These are phyloP conservation scores for Leccinum longicurvipes DNA, from an alignment of 768 basidiomycete genomes.

Conservation along the genomic window DNA sequence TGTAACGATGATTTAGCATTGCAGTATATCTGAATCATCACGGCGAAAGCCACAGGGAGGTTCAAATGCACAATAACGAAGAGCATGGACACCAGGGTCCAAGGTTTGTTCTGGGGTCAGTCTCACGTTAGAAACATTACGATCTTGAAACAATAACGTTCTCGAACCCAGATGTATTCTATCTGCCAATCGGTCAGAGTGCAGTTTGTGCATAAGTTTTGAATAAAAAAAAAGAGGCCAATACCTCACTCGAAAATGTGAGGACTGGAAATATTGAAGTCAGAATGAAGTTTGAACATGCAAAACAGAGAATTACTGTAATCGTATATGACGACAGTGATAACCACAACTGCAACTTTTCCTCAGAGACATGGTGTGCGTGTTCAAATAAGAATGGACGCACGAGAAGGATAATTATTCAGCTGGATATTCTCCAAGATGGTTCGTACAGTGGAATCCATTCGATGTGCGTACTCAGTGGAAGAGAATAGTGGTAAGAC, in stretches of 20 bases:
- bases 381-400: neutral
- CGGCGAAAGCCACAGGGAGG: neutral
- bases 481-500: neutral
- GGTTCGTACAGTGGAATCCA: neutral
- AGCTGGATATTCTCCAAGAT: neutral
- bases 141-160: neutral
- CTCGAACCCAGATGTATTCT: neutral
- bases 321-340: neutral
- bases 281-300: neutral
- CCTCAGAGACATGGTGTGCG: neutral
- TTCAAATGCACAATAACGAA: neutral
- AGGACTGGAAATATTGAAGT: neutral
- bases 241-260: neutral
- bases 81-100: neutral
- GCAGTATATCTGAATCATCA: neutral
- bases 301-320: neutral
- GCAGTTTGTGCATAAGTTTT: neutral
- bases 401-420: rapidly evolving
- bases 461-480: neutral
- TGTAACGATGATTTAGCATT: no score
- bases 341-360: neutral
- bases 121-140: neutral
- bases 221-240: neutral
- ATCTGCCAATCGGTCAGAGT: neutral
- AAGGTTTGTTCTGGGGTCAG: neutral